Evolutionary conservation across 371 early-diverging fungal genomes (phyloP), one percentile per base, ranked within the genome.

Genomic region (Mortierella sp.): DNA sequence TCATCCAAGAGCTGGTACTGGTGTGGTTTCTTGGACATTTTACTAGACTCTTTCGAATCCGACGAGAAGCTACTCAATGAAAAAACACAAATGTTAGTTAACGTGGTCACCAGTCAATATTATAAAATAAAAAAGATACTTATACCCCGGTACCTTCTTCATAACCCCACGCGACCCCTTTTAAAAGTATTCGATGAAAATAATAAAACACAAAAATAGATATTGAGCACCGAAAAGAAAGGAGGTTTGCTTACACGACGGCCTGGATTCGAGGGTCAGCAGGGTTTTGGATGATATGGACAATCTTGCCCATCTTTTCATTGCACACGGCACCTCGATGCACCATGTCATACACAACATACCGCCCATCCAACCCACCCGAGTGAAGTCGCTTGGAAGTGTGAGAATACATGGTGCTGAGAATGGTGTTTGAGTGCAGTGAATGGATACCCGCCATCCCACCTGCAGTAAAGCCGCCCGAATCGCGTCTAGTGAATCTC

Each of bases 1-100:
- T 84, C 81, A 28, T 84, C 84, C 72, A 76, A 55, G 11, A 84
- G 45, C 3, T 42, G 21, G 55, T 72, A 79, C 21, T 84, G 84
- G 0, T 63, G 31, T 6, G 16, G 7, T 6, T 31, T 50, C 50
- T 50, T 50, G 50, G 14, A 38, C 42, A 38, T 38, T 38, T 38
- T 31, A 31, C n/a, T 19, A 3, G 55, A 55, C n/a, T 21, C 50
- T 13, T 50, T 45, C 42, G 13, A 34, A 26, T 60, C 13, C 4
- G 31, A 72, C 4, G 31, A 72, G 24, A 13, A 77, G 47, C 16
- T 31, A 47, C 16, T 55, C 19, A 19, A 44, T 3, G 9, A 57
- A 21, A 68, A 73, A 44, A 50, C 2, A 47, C 47, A 50, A 34
- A 26, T n/a, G 70, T 28, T 26, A 28, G 60, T 31, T 24, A n/a